Conservation (phyloP, 306 rosid species). For the Lathyrus tuberosus region DNA sequence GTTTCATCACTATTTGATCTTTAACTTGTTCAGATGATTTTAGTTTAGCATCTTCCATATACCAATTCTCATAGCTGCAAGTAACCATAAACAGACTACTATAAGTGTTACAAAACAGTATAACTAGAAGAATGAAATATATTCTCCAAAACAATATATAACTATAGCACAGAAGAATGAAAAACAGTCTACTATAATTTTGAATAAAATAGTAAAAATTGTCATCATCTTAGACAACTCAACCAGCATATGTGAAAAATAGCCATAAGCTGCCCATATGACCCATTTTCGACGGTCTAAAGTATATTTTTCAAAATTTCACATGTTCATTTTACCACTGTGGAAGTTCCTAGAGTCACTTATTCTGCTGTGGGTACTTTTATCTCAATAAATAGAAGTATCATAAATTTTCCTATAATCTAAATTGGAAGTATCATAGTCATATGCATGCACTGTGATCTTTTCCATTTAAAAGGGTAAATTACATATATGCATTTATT, state of each 20-base stretch:
- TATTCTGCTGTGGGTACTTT: too few relatives aligned
- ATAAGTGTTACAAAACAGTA: slow-evolving; percentile 25
- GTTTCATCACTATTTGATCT: slow-evolving; percentile 45
- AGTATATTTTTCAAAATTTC: slow-evolving; percentile 14
- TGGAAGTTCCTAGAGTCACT: slow-evolving; percentile 14
- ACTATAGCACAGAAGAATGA: slow-evolving; percentile 16
- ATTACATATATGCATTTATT: not conserved
- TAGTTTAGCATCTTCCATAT: slow-evolving; percentile 49
- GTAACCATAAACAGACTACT: slow-evolving; percentile 33
- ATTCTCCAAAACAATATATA: slow-evolving; percentile 9
- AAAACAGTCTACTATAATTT: not conserved
- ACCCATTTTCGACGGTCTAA: not conserved
- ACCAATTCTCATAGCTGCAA: slow-evolving; percentile 63
- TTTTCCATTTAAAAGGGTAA: not conserved
- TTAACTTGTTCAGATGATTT: slow-evolving; percentile 46
- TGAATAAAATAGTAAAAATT: slow-evolving; percentile 1
- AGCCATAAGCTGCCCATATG: slow-evolving; percentile 22
- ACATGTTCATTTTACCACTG: slow-evolving; percentile 13
- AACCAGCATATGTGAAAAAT: slow-evolving; percentile 11
- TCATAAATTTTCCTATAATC: not conserved
- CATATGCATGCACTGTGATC: slow-evolving; percentile 10
- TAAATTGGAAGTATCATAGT: slow-evolving; percentile 15
- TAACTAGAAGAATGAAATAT: slow-evolving; percentile 1
- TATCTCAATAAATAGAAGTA: too few relatives aligned
- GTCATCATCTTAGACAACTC: not conserved